A percentile compares a stretch with the other conserved stretches of the same genome.
Evolutionary conservation across 1,284 basidiomycete genomes (phyloP).

Genomic region (Ustilago curta): DNA sequence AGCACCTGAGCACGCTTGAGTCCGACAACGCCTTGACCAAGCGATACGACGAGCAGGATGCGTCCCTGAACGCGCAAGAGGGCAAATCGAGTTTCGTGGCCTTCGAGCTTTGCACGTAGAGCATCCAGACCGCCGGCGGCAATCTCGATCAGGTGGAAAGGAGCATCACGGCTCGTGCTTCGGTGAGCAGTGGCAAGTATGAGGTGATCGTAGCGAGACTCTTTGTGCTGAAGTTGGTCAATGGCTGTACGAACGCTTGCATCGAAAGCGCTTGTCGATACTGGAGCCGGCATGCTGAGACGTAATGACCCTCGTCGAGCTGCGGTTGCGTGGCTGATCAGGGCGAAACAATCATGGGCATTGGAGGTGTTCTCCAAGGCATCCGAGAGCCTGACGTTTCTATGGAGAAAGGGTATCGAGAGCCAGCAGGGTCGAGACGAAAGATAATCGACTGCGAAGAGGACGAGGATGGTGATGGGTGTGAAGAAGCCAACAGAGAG

Average conservation of each 20-base stretch:
- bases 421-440: too few relatives aligned
- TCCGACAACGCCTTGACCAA: constrained; percentile 19
- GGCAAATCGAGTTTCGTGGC: constrained; percentile 17
- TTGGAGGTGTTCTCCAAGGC: not conserved
- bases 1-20: constrained; percentile 24
- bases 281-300: constrained; percentile 11
- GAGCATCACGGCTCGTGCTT: constrained; percentile 6
- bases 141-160: constrained; percentile 16
- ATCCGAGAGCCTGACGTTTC: too few relatives aligned
- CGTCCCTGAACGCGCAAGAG: constrained; percentile 17
- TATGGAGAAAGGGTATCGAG: too few relatives aligned
- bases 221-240: constrained; percentile 11
- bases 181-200: constrained; percentile 15
- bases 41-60: constrained; percentile 25
- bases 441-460: too few relatives aligned
- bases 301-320: not conserved
- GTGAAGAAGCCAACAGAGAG: too few relatives aligned
- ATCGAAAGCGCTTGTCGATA: constrained; percentile 3
- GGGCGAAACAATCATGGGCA: not conserved
- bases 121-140: constrained; percentile 28
- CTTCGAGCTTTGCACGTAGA: constrained; percentile 17
- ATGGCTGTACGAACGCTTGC: constrained; percentile 21
- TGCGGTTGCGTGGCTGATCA: not conserved
- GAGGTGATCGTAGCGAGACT: constrained; percentile 25
- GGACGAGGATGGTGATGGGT: too few relatives aligned